Base-by-base conservation (phyloP, 441 rosid genomes). In the Arabidopsis lyrata region DNA sequence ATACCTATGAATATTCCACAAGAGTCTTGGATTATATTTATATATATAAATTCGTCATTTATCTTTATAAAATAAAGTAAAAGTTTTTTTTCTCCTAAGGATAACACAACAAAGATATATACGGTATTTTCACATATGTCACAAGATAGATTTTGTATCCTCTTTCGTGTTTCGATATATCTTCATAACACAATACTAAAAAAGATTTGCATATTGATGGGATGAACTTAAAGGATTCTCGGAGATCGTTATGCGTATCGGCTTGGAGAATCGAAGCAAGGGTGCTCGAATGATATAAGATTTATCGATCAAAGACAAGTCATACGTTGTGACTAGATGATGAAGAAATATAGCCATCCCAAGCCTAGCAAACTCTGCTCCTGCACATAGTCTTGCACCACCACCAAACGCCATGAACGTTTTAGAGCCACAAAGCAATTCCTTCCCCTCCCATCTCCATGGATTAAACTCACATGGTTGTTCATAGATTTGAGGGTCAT, bases 381-480 rank as follows among this genome's bases (percentile, higher is more conserved):
- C 77, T 15, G 61, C 74, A 66, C 81, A 77, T 0, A 70, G 70
- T 73, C 81, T 77, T 5, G 49, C 69, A 7, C 81, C 81, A 13
- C 76, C 66, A 15, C 81, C 83, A 29, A 77, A 80, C 1, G 66
- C 76, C 79, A 66, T 74, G 39, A 73, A 77, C 7, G 72, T 68
- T 63, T 81, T 81, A 4, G 79, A 70, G 14, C 78, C 76, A 3
- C 15, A 47, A 39, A 69, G 34, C 63, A 60, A 35, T 20, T 77
- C 78, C 60, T 41, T 58, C 18, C 81, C 81, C 72, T 85, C 64
- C 85, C 86, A 83, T 74, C 85, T 49, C 81, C 84, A 78, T 66
- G 86, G 86, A 75, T 83, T 70, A 24, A 83, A 85, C 7, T 73
- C 38, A n/a, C 77, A 18, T 16, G 87, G 85, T 5, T 76, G 29